These are phyloP conservation scores for Penicillium simplicissimum DNA, from an alignment of 495 filamentous ascomycete species.

Conservation along the genomic window DNA sequence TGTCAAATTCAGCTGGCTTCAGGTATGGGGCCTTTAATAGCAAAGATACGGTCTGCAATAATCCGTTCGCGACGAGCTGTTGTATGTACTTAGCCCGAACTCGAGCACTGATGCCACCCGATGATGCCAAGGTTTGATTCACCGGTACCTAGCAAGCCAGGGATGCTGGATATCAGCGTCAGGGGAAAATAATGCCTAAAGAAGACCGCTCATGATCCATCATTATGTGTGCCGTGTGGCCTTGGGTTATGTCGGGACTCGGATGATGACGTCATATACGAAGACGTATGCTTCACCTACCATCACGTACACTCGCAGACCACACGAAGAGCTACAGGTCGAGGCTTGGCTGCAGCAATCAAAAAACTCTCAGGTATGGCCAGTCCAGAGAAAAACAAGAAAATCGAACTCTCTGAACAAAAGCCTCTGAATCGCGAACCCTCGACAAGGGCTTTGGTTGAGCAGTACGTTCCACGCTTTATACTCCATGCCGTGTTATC, in stretches of 20 bases:
- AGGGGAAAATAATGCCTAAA: no score
- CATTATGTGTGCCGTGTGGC: neutral
- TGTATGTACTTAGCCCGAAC: no score
- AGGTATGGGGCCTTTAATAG: no score
- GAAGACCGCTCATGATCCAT: neutral
- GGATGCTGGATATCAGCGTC: no score
- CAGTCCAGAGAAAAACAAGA: neutral
- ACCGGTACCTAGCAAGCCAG: no score
- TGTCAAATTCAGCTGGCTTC: no score
- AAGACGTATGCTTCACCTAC: neutral
- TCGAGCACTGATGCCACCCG: no score
- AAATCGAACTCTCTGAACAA: neutral
- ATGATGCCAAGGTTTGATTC: no score
- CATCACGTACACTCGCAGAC: neutral
- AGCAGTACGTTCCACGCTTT: constrained; percentile 2
- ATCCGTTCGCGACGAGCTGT: no score
- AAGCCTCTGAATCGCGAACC: constrained; percentile 51
- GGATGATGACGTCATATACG: neutral
- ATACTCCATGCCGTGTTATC: neutral
- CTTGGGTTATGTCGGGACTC: neutral
- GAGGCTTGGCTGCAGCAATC: neutral
- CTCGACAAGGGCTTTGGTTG: constrained; percentile 26
- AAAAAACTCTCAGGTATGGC: neutral
- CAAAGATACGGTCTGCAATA: no score
- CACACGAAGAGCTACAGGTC: neutral